Base-by-base conservation (phyloP, 345 rosid species). In the Anacardium occidentale region DNA sequence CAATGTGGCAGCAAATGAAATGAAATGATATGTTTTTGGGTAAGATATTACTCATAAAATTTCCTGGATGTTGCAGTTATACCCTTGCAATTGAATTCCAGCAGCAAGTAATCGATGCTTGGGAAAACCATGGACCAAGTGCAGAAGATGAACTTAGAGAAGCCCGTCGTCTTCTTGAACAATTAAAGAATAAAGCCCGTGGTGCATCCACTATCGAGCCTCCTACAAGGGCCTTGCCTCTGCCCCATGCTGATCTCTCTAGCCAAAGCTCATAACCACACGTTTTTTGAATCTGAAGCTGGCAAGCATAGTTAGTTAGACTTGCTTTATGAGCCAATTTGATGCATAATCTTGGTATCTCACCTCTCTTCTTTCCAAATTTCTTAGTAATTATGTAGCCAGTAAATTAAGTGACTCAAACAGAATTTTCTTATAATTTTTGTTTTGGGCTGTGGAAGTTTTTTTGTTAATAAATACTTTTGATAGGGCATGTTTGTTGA, bases 41-140 rank as follows among this genome's bases (percentile, higher is more conserved):
- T 54, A 40, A 26, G 14, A 13, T 48, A 37, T 48, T 54, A 34
- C 44, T 21, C 62, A 55, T 40, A 56, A 8, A 11, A 50, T 79
- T 62, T 21, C 20, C 66, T 75, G 62, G 61, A 59, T 77, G 56
- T 77, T 80, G 86, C 89, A 94, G 98, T 85, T 88, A 88, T 77
- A 64, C 78, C 25, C 85, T 90, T 10, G 97, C 98, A 11, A 83
- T 92, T 50, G 94, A 89, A 68, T 92, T 92, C 80, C 98, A 94
- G 82, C 91, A 84, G 81, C 82, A 62, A 72, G 99, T 74, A 37
- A 70, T 92, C 44, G 86, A 86, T 78, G 92, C 90, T 68, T 92
- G 92, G 99, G 91, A 89, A 54, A 80, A 89, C 79, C 98, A 90
- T 72, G 94, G 98, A 69, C 78, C 81, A 7, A 84, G 83, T 68